Base-by-base conservation (phyloP, 148 eudicot species). In the Hydrangea macrophylla region DNA sequence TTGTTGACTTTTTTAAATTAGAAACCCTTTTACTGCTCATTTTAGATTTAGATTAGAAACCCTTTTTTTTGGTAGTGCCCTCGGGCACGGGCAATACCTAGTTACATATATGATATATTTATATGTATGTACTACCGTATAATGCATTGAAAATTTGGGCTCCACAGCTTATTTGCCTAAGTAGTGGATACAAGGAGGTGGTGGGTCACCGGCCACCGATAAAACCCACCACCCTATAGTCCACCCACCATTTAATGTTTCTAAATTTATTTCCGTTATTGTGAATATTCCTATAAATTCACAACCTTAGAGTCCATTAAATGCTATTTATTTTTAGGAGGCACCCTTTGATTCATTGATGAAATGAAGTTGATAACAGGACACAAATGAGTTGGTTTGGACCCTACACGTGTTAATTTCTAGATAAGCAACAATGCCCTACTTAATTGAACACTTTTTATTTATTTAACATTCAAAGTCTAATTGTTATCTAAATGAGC, bases 151-250 rank as follows among this genome's bases (percentile, higher is more conserved):
- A n/a, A 35, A 35, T 35, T 35, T 35, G 39, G n/a, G n/a, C n/a
- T n/a, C 8, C 39, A 48, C 53, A 48, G 53, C 23, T 15, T 22
- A n/a, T n/a, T n/a, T n/a, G n/a, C n/a, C n/a, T n/a, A 48, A 48
- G 18, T 22, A 27, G 28, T 28, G 3, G 9, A 18, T 11, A 27
- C 25, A 62, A 23, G 1, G 51, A 4, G 23, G 39, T 15, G 57
- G 68, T 64, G 56, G 55, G 57, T 15, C 68, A 45, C 68, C 68
- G 68, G 68, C 68, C 65, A 36, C 28, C 5, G 11, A 62, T 24
- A 27, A 24, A 39, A n/a, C 26, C 64, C n/a, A 27, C 45, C 13
- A 35, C 30, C 24, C 11, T 36, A 36, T 7, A 35, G 45, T n/a
- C 64, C 33, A 60, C 33, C 53, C 23, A n/a, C 5, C n/a, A 62